Base-by-base conservation (phyloP, 495 filamentous ascomycete species). In the Chaetomium fimeti region DNA sequence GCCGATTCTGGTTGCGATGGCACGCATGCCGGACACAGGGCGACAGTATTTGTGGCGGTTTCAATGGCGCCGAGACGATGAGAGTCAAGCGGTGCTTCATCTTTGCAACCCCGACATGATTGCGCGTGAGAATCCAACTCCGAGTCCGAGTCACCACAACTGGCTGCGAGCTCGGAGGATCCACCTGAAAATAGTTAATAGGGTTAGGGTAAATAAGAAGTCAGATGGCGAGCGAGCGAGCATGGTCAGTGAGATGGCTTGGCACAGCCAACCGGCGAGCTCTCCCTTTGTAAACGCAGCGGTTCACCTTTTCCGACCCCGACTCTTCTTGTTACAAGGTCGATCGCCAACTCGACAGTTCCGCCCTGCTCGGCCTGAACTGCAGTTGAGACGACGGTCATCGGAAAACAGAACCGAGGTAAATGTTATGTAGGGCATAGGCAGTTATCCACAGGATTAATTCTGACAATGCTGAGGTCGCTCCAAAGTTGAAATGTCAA, bases 161-260 rank as follows among this genome's bases (percentile, higher is more conserved):
- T 28, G 40, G 2, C 42, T 28, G 40, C 57, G 42, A 48, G 24
- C 25, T 62, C 61, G 52, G 52, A 57, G 52, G 38, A 45, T 56
- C 61, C 61, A 63, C 61, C 61, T 45, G 22, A 5, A 27, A 18
- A 2, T 2, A 38, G 3, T 43, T 2, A 38, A 3, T 43, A 52
- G 64, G 36, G 60, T 63, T 57, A 63, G 61, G 54, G 61, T 62
- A 5, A 6, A 11, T n/a, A n/a, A n/a, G n/a, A n/a, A n/a, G n/a
- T n/a, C n/a, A n/a, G n/a, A n/a, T n/a, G n/a, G n/a, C n/a, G n/a
- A n/a, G n/a, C n/a, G n/a, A n/a, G n/a, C n/a, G n/a, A n/a, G n/a
- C n/a, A n/a, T n/a, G n/a, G n/a, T n/a, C n/a, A n/a, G n/a, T n/a
- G n/a, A n/a, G n/a, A n/a, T 36, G 32, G 8, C 32, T 56, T 51